phyloP scores from a whole-genome alignment of 177 flowering plant genomes.

The Vitis hybrid region DNA sequence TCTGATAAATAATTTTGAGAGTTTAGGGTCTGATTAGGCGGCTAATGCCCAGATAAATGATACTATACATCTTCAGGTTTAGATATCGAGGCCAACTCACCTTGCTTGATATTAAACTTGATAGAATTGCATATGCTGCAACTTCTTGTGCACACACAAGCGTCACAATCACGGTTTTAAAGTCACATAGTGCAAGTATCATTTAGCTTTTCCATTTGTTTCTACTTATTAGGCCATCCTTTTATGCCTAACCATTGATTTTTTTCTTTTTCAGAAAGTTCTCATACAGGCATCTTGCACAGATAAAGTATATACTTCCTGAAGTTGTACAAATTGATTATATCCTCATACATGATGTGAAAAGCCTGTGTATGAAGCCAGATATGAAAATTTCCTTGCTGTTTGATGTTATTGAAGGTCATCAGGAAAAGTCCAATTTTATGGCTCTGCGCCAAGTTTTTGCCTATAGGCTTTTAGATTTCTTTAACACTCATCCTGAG shows the following conservation, averaged over 20 bases:
- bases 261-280: conserved; percentile 30
- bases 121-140: no score
- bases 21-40: no score
- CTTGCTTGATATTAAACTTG: no score
- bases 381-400: conserved; percentile 31
- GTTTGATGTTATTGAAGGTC: conserved; percentile 35
- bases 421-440: conserved; percentile 29
- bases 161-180: no score
- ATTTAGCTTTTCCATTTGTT: neutral
- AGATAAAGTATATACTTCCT: conserved; percentile 44
- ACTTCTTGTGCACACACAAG: no score
- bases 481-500: conserved; percentile 31
- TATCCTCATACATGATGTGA: conserved; percentile 37
- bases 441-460: conserved; percentile 33
- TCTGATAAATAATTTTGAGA: no score
- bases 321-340: conserved; percentile 44
- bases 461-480: conserved; percentile 29
- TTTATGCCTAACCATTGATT: neutral
- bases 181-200: no score
- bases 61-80: no score
- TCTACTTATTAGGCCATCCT: neutral
- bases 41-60: no score
- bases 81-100: no score
- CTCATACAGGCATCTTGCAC: conserved; percentile 40
- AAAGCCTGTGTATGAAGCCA: conserved; percentile 41